Evolutionary conservation across 306 rosid genomes (phyloP).

Genomic region (Elaeagnus macrophylla): DNA sequence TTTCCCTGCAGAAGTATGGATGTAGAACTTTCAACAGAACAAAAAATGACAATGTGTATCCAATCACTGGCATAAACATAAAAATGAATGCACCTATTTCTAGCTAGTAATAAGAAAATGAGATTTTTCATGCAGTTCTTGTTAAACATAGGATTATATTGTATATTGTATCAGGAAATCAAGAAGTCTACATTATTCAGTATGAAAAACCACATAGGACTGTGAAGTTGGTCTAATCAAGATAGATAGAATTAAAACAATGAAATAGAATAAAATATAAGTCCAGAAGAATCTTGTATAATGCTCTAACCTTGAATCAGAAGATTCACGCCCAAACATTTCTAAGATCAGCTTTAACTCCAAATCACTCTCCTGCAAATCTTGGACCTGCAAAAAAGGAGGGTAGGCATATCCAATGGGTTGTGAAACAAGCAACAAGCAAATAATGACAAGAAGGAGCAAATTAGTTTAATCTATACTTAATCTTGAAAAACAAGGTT

Average conservation of each 20-base stretch:
- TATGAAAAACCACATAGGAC: too few relatives aligned
- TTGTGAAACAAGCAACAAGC: background rate
- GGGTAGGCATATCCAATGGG: background rate
- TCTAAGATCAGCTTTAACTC: conserved; percentile 68
- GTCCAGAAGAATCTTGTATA: background rate
- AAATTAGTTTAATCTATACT: too few relatives aligned
- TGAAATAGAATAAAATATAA: too few relatives aligned
- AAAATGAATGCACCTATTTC: background rate
- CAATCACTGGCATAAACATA: conserved; percentile 2
- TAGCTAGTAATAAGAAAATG: too few relatives aligned
- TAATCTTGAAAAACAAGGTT: too few relatives aligned
- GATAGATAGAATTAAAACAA: too few relatives aligned
- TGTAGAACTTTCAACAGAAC: conserved; percentile 16
- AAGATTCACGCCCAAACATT: conserved; percentile 78
- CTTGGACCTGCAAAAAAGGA: conserved; percentile 50
- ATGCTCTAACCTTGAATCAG: conserved; percentile 67
- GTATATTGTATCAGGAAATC: too few relatives aligned
- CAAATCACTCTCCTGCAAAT: conserved; percentile 37
- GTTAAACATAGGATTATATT: too few relatives aligned
- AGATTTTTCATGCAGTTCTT: too few relatives aligned
- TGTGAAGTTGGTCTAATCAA: too few relatives aligned
- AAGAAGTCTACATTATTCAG: too few relatives aligned
- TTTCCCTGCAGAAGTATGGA: conserved; percentile 57
- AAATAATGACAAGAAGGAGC: background rate
- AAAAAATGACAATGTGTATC: conserved; percentile 3